These are phyloP conservation scores for Cyclanthera cordifolia DNA, from an alignment of 306 rosid genomes.

Conservation along the genomic window DNA sequence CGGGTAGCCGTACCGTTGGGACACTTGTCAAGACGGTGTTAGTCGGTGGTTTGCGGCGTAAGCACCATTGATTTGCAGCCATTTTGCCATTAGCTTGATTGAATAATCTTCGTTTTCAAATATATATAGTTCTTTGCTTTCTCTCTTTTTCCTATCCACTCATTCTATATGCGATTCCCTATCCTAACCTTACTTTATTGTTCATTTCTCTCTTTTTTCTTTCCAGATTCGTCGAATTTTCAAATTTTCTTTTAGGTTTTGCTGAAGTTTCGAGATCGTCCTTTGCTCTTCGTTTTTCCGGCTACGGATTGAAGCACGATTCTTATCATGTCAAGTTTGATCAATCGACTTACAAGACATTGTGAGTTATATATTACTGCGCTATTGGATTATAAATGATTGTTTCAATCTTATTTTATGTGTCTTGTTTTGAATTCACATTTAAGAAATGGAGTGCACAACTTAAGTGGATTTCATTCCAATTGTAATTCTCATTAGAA, in stretches of 20 bases:
- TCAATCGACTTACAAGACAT: constrained; percentile 76
- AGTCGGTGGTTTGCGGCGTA: background rate
- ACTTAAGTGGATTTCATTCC: background rate
- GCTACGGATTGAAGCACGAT: background rate
- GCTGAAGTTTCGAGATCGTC: background rate
- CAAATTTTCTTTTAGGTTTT: background rate
- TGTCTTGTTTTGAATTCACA: background rate
- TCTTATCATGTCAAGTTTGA: constrained; percentile 61
- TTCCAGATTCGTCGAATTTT: background rate
- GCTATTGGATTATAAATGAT: background rate
- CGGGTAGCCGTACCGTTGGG: background rate
- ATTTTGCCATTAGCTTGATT: background rate
- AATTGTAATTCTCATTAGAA: background rate
- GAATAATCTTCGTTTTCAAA: background rate
- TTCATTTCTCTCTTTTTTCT: background rate
- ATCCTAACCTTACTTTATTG: background rate
- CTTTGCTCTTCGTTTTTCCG: background rate
- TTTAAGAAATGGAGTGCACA: background rate
- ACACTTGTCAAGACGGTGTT: background rate
- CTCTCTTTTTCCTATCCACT: background rate
- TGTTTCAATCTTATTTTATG: background rate
- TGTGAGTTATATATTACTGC: constrained; percentile 38
- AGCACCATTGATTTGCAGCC: background rate
- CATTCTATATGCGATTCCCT: background rate
- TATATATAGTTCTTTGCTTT: background rate